Conservation (phyloP, 176 grass and related monocot species). For the Puya raimondii region DNA sequence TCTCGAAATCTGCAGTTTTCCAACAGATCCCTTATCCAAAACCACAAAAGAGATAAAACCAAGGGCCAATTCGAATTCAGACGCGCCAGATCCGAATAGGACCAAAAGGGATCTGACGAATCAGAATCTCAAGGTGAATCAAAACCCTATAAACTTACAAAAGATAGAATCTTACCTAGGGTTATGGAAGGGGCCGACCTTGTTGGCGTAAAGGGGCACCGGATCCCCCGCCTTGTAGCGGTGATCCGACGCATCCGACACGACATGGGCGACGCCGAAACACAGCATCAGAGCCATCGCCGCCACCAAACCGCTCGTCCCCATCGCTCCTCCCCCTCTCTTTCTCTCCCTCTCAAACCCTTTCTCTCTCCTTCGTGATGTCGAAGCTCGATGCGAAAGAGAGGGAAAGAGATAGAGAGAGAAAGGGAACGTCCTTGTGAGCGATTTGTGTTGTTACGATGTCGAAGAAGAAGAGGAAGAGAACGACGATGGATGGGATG, state of each 20-base stretch:
- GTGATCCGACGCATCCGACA: conserved; percentile 2
- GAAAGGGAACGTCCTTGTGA: too few species aligned
- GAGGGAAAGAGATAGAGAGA: too few species aligned
- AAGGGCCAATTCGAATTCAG: neutral
- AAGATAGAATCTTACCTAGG: neutral
- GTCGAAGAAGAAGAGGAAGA: too few species aligned
- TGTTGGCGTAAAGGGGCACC: conserved; percentile 10
- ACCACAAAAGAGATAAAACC: neutral
- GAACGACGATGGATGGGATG: too few species aligned
- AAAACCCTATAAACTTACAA: neutral
- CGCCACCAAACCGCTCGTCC: neutral
- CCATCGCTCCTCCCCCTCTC: neutral
- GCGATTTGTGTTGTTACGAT: too few species aligned
- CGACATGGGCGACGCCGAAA: neutral
- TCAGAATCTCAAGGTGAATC: neutral
- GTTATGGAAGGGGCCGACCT: conserved; percentile 11
- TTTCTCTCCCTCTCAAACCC: neutral
- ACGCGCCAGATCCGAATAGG: neutral
- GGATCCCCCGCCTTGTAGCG: conserved; percentile 7
- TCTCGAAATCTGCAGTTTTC: too few species aligned
- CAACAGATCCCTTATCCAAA: neutral
- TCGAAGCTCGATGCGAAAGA: too few species aligned
- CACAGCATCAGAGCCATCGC: neutral
- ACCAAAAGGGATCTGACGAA: neutral
- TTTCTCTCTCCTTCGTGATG: neutral